phyloP scores from a whole-genome alignment of 2,329 filamentous ascomycete genomes.

The Fusarium brevicatenulatum region DNA sequence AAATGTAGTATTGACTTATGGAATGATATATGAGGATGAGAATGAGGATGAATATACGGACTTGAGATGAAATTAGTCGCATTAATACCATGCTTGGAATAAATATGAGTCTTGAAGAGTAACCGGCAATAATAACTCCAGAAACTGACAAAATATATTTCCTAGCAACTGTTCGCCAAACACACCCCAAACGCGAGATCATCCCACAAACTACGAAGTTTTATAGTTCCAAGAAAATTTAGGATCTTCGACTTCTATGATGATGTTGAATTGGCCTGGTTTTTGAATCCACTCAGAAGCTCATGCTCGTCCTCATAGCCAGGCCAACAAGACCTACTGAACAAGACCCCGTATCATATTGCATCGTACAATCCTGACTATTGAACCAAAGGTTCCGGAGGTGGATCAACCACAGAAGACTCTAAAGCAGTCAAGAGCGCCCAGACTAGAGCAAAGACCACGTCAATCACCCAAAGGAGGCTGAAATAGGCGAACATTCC shows the following conservation, averaged over 20 bases:
- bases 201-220: too few species aligned
- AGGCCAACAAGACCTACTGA: too few species aligned
- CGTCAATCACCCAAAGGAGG: neutral
- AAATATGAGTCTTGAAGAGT: neutral
- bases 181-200: rapidly evolving
- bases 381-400: rapidly evolving
- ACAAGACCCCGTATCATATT: too few species aligned
- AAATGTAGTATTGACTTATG: too few species aligned
- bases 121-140: rapidly evolving
- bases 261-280: too few species aligned
- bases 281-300: neutral
- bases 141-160: neutral
- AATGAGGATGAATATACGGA: too few species aligned
- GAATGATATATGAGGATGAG: neutral
- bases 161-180: neutral
- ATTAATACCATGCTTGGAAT: rapidly evolving
- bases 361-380: neutral
- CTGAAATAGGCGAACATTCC: too few species aligned
- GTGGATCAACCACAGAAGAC: neutral
- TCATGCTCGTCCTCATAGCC: neutral
- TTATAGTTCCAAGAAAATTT: too few species aligned
- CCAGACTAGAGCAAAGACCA: neutral
- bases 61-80: rapidly evolving
- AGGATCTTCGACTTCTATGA: rapidly evolving
- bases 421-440: neutral